These are phyloP conservation scores for Leucocoprinus leucothites DNA, from an alignment of 768 basidiomycete species.

Conservation along the genomic window DNA sequence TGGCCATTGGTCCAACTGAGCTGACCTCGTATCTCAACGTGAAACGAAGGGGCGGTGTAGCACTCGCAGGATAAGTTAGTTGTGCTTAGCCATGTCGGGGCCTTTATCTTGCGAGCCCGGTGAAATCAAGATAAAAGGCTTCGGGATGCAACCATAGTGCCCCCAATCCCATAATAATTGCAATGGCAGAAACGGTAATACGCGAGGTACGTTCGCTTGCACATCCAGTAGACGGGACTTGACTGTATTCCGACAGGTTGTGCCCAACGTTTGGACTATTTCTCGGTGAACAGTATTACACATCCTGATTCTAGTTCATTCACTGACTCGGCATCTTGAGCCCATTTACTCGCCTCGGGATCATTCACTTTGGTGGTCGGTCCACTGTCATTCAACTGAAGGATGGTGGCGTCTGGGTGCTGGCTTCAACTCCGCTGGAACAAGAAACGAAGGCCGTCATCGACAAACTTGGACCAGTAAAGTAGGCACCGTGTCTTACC, in stretches of 20 bases:
- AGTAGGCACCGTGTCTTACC: too few species aligned
- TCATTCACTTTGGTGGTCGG: constrained; percentile 78
- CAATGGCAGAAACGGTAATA: constrained; percentile 35
- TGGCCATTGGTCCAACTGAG: too few species aligned
- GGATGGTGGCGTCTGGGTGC: constrained; percentile 71
- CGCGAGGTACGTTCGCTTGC: constrained; percentile 32
- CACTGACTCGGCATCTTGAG: constrained; percentile 37
- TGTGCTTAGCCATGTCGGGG: too few species aligned
- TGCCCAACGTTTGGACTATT: constrained; percentile 60
- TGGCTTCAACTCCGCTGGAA: constrained; percentile 77
- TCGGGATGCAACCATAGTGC: too few species aligned
- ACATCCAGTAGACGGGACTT: not conserved
- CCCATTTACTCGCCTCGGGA: constrained; percentile 62
- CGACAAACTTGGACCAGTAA: constrained; percentile 64
- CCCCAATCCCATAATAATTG: too few species aligned
- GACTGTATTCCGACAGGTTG: constrained; percentile 31
- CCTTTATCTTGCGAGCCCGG: too few species aligned
- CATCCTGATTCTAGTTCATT: not conserved
- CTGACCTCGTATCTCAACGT: too few species aligned
- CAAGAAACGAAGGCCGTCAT: constrained; percentile 61
- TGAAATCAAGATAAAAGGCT: too few species aligned
- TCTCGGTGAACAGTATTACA: constrained; percentile 42
- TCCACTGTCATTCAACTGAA: constrained; percentile 75
- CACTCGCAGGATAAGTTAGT: too few species aligned
- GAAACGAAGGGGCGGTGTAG: too few species aligned